Evolutionary conservation across 495 filamentous ascomycete species (phyloP), one percentile per base, ranked within the genome.

Genomic region (Neurospora cerealis): DNA sequence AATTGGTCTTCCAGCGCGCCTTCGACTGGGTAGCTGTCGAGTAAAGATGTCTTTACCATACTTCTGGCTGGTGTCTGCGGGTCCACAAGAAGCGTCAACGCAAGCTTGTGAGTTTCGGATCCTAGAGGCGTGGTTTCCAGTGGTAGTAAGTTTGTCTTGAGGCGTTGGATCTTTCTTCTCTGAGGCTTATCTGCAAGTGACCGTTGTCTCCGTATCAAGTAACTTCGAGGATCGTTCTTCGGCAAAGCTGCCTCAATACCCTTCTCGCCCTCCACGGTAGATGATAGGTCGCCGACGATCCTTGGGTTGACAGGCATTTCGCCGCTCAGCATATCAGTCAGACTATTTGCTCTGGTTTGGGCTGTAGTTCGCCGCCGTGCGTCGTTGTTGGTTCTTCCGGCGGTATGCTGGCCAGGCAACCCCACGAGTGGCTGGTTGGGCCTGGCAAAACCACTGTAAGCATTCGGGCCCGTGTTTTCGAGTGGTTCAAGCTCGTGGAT

Each of bases 131-230:
- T 79, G 10, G 74, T 83, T 71, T 87, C 85, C n/a, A 86, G 75
- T 28, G 86, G 84, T 36, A 86, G 73, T n/a, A 83, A 79, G 40
- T 75, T 81, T n/a, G 82, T 85, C 72, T 82, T 86, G 37, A 83
- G 41, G 15, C 84, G 80, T 54, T 75, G 79, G 32, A 78, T 41
- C 72, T 79, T 83, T 66, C 54, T 66, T 75, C 73, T 81, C 15
- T 74, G 75, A 17, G 73, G 74, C 9, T 77, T 74, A 19, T 74
- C 70, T 36, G 71, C 75, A 15, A 80, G 75, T 2, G 81, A 83
- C 32, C 78, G 81, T 75, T 86, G 83, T 69, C 79, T 79, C 54
- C 77, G 78, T 71, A 85, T 81, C 39, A 86, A 74, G 46, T 84
- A 83, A 4, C 75, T 80, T 69, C 83, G 79, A 24, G 84, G 80